Conservation (phyloP, 1,139 yeast species). For the Sugiyamaella japonica region DNA sequence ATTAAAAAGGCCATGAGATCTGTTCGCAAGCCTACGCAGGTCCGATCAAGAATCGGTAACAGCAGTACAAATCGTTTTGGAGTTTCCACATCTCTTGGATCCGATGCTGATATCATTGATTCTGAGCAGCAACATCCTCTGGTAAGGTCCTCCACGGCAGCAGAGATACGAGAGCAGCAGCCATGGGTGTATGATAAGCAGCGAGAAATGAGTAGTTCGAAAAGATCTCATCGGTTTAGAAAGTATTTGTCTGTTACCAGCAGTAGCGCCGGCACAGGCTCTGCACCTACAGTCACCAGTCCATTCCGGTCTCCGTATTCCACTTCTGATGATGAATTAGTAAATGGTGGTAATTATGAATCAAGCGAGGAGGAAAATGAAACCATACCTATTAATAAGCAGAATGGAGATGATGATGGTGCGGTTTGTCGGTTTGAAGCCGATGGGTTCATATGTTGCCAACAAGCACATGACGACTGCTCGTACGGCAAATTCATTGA, state of each 20-base stretch:
- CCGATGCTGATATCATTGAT: conserved; percentile 7
- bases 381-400: not conserved
- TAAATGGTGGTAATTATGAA: conserved; percentile 11
- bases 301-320: conserved; percentile 14
- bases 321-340: conserved; percentile 21
- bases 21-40: conserved; percentile 19
- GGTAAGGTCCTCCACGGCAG: not conserved
- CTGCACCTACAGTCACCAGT: not conserved
- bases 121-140: conserved; percentile 6
- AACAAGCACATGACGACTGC: conserved; percentile 17
- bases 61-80: not conserved
- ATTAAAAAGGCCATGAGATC: conserved; percentile 30
- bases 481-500: conserved; percentile 7
- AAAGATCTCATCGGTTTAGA: conserved; percentile 13
- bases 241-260: conserved; percentile 8
- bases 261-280: not conserved
- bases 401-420: not conserved
- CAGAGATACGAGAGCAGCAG: conserved; percentile 12
- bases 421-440: conserved; percentile 2
- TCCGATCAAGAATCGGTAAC: conserved; percentile 5
- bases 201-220: not conserved
- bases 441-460: conserved; percentile 15
- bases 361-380: conserved; percentile 20
- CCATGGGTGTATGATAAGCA: conserved; percentile 19
- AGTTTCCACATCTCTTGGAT: conserved; percentile 1